A percentile compares a stretch with the other conserved stretches of the same genome.
Evolutionary conservation across 148 eudicot species (phyloP).

Genomic region (Persicaria maculosa): DNA sequence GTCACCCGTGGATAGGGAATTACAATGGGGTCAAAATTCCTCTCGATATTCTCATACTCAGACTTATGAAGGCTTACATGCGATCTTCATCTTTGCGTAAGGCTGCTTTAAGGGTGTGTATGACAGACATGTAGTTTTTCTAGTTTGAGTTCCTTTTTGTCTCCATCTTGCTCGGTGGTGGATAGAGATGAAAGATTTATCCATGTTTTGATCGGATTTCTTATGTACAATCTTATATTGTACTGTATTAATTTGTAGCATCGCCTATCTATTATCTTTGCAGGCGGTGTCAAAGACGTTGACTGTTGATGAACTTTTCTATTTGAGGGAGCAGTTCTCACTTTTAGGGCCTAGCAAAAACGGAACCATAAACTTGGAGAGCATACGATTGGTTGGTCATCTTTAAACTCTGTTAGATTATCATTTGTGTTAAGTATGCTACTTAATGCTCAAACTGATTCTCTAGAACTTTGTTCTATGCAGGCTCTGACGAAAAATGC

Average conservation of each 20-base stretch:
- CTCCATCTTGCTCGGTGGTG: background rate
- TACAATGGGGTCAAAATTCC: slow-evolving; percentile 32
- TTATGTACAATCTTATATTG: background rate
- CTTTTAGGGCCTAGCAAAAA: slow-evolving; percentile 35
- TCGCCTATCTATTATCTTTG: background rate
- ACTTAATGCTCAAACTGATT: background rate
- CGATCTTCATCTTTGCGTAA: slow-evolving; percentile 59
- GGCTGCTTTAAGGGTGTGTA: slow-evolving; percentile 69
- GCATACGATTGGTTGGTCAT: slow-evolving; percentile 29
- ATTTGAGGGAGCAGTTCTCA: slow-evolving; percentile 46
- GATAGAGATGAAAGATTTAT: background rate
- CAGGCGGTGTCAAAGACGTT: slow-evolving; percentile 55
- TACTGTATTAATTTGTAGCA: slow-evolving; percentile 3
- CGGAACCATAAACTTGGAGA: slow-evolving; percentile 36
- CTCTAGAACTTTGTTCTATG: slow-evolving; percentile 8
- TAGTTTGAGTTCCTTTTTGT: background rate
- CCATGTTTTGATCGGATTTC: slow-evolving; percentile 1
- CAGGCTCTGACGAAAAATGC: slow-evolving; percentile 45
- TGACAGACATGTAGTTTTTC: slow-evolving; percentile 4
- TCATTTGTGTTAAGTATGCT: background rate
- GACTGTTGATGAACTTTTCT: slow-evolving; percentile 42
- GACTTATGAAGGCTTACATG: slow-evolving; percentile 57
- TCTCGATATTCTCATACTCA: slow-evolving; percentile 43
- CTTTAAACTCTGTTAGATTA: background rate
- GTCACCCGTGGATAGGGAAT: slow-evolving; percentile 55